Conservation (phyloP, 192 early-diverging fungal species). For the Coemansia sp. region DNA sequence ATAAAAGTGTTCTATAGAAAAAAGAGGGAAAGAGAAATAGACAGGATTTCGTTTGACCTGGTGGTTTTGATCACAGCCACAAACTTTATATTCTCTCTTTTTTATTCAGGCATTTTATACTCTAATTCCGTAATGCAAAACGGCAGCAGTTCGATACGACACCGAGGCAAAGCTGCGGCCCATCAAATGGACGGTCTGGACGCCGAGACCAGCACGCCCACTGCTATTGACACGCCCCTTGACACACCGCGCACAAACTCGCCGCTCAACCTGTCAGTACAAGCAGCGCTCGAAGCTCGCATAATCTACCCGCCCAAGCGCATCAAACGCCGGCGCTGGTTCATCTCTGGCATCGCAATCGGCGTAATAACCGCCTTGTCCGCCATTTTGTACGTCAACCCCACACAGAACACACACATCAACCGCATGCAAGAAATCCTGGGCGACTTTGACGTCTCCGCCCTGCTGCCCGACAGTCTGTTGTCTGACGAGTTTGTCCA, state of each 20-base stretch:
- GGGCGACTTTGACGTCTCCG: conserved; percentile 64
- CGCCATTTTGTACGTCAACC: conserved; percentile 48
- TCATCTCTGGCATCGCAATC: conserved; percentile 59
- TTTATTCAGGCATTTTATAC: too few species aligned
- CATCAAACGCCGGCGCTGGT: conserved; percentile 45
- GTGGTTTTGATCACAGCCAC: too few species aligned
- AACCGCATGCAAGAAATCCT: conserved; percentile 47
- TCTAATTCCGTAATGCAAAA: too few species aligned
- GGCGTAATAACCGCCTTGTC: conserved; percentile 53
- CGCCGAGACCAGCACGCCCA: conserved; percentile 18
- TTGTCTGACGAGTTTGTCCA: conserved; percentile 66
- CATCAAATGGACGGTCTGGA: not conserved
- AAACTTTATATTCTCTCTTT: too few species aligned
- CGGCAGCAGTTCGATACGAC: not conserved
- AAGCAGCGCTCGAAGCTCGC: conserved; percentile 2
- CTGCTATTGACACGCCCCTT: conserved; percentile 23
- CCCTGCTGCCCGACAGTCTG: conserved; percentile 63
- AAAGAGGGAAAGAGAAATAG: not conserved
- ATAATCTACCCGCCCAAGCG: conserved; percentile 19
- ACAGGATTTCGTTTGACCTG: too few species aligned
- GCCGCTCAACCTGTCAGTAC: not conserved
- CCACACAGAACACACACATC: conserved; percentile 51
- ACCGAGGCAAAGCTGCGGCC: not conserved
- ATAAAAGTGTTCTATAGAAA: not conserved
- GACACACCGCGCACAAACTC: conserved; percentile 15